Evolutionary conservation across 176 grass and related monocot species (phyloP), one percentile per base, ranked within the genome.

Genomic region (Oryza coarctata): DNA sequence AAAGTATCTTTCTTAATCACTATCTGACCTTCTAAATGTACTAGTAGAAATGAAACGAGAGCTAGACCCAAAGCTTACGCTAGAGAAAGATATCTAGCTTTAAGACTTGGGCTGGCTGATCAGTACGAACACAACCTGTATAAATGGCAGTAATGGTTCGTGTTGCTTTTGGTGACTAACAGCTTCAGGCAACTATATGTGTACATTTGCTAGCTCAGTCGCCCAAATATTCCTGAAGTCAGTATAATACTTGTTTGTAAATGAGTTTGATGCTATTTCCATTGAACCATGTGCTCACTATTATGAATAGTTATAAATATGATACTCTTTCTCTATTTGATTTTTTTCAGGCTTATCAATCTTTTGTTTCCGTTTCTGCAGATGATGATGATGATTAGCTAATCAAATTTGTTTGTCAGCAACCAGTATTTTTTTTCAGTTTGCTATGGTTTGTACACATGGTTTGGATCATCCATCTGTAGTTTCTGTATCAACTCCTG

Each of bases 351-450:
- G 49, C 70, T 81, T 38, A 74, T 75, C 26, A 36, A 27, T 55
- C 8, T 75, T 71, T 18, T 52, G 0, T 73, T 76, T 67, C 71
- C 43, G 12, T 84, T 45, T 80, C 3, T 88, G 66, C 89, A 85
- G 89, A 85, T 49, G 77, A 91, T 31, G 89, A 87, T 30, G 85
- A 91, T 38, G 81, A 88, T 68, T 91, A 91, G 81, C 8, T 72
- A 23, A 49, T 22, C 22, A 43, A 65, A 80, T 77, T 79, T 86
- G 18, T 74, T 90, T 86, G n/a, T 32, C 38, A 20, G 62, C 18
- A 73, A 85, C 27, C 14, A 23, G 65, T 71, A n/a, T 63, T 55
- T 85, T 76, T 84, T 81, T 80, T 28, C 85, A 76, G 45, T 82
- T 65, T 77, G 43, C 39, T 31, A 64, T 74, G 28, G 43, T 58